Base-by-base conservation (phyloP, 2,329 filamentous ascomycete species). In the Ilyonectria mors-panacis region DNA sequence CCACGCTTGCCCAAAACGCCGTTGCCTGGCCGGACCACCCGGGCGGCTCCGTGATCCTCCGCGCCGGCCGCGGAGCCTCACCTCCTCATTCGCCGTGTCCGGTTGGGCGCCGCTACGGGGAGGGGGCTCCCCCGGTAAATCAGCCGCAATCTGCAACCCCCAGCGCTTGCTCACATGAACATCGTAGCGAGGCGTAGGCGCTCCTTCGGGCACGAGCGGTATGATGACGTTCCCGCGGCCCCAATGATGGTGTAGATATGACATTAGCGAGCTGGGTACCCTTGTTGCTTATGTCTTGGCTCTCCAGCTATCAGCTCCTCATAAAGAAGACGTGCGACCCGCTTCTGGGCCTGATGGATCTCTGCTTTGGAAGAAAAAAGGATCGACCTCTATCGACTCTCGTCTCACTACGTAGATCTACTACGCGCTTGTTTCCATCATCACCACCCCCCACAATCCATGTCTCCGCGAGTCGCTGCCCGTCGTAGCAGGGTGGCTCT, bases 401-500 rank as follows among this genome's bases (percentile, higher is more conserved):
- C n/a, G 7, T 50, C 50, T 30, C 21, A 19, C 5, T 23, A 35
- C 50, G 50, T 53, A 53, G 17, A n/a, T 64, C 50, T 28, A 48
- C 51, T 54, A n/a, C 37, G 26, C 28, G 42, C 26, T 30, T 39
- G 13, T 33, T 39, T 65, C 21, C 19, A 23, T 15, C 28, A 26
- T 26, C 50, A 59, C 37, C 63, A 15, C 53, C 30, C 37, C 51
- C 37, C n/a, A 21, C 55, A 69, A 66, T 63, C 65, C 69, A 75
- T 75, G 73, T 73, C 62, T 73, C 66, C 62, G 58, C 63, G 66
- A 55, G 69, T 66, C 51, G 69, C 73, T 61, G 19, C 70, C 67
- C 72, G 61, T 55, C 74, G 63, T 55, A 68, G 65, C 53, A 75
- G 70, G 67, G 70, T 76, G 71, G 73, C 66, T 23, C 67, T 68